Base-by-base conservation (phyloP, 345 rosid genomes). In the Angophora floribunda region DNA sequence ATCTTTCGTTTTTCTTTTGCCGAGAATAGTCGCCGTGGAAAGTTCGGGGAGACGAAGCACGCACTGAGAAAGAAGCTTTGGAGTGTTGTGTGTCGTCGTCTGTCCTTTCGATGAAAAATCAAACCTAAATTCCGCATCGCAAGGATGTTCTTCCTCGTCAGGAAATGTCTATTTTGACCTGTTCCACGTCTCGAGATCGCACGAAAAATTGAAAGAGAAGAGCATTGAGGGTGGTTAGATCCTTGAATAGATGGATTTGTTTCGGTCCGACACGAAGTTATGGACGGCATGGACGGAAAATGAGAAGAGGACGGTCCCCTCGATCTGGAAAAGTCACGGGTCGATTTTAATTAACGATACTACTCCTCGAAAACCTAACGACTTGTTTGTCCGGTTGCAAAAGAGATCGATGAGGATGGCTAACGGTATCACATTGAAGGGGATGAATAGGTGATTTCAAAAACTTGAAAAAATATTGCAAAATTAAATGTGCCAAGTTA, bases 1-100 rank as follows among this genome's bases (percentile, higher is more conserved):
- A 16, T 2, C 32, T 67, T 32, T 32, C 79, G 41, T 9, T 67
- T 32, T 16, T 2, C 19, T 67, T 67, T 16, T 17, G 10, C 79
- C 30, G 2, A 32, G 45, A 32, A 32, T 22, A 32, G 45, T 16
- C 22, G 3, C 2, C 30, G 13, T 59, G 2, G 1, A 26, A 59
- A 14, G 4, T 26, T 11, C 26, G 30, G 67, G 11, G 30, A 26
- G 67, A 59, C 67, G 7, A 59, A 59, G 24, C 22, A 8, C 7
- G 3, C 45, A 16, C 9, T 0, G 1, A 16, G 67, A 28, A 28
- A 6, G 67, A 28, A 61, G 16, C 67, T 12, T 61, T 15, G 1
- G 30, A 61, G 15, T 12, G 67, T 28, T 61, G 32, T 61, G 67
- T 55, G 28, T 59, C 67, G 67, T 26, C 67, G 13, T 26, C 67